Evolutionary conservation across 768 basidiomycete species (phyloP), one percentile per base, ranked within the genome.

Genomic region (Trametes meyenii): DNA sequence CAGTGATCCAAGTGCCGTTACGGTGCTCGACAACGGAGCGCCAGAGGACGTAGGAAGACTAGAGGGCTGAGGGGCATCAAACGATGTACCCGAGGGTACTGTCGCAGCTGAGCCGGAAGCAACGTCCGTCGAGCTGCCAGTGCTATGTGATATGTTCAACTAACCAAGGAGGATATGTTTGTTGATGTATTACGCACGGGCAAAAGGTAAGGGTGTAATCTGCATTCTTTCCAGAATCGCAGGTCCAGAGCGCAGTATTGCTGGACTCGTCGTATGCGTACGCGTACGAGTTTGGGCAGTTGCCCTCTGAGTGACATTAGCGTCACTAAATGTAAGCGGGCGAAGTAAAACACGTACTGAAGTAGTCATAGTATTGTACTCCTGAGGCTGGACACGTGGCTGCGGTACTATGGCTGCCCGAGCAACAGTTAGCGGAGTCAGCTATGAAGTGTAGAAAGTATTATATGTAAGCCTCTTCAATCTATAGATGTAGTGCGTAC

Each of bases 231-330:
- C 61, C 42, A 8, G 82, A 75, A 14, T 72, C 63, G 70, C 86
- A 86, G 1, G 76, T 83, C 76, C 78, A 85, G 42, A 86, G 73
- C 0, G 86, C 84, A 0, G 82, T 75, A 65, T 82, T 78, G 62
- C 66, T 67, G 6, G 55, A 60, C 55, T 66, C 65, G 60, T 66
- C 69, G 45, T 58, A 70, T 7, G 67, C 66, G 43, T 67, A 70
- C 0, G 68, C 70, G 33, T 67, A 68, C 43, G 67, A 61, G 19
- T 67, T 67, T 2, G 68, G 68, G 36, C 70, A 71, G 42, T 58
- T 64, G 35, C 57, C 50, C 63, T 71, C 69, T 70, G 23, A 5
- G 16, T 4, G 14, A 10, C 17, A n/a, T 53, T 8, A 51, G 51
- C 24, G 2, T n/a, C 35, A 2, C 10, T 7, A 2, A 3, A n/a